Percentiles rank a stretch among this genome's conserved stretches.
phyloP scores from a whole-genome alignment of 169 alveolate genomes.

The Plasmodium gonderi region DNA sequence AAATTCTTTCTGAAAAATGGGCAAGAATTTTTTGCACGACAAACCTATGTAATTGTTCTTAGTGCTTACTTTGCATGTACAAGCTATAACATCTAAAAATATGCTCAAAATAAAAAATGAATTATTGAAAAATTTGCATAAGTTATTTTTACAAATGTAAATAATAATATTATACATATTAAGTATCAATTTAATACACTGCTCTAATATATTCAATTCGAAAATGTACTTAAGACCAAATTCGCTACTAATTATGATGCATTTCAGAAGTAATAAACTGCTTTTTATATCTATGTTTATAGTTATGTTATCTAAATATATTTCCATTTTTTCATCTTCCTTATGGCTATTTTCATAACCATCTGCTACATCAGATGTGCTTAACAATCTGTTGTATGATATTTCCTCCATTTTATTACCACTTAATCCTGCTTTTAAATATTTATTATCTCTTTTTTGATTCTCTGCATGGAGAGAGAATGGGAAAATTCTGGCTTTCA shows the following conservation, averaged over 20 bases:
- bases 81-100: constrained; percentile 34
- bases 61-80: neutral
- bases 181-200: constrained; percentile 23
- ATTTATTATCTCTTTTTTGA: neutral
- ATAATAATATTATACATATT: constrained; percentile 56
- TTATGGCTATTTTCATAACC: neutral
- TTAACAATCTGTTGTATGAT: too few species aligned
- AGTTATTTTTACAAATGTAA: constrained; percentile 19
- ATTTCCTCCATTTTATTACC: too few species aligned
- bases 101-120: constrained; percentile 13
- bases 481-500: neutral
- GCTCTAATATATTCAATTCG: constrained; percentile 48
- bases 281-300: constrained; percentile 52
- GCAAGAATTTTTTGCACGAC: constrained; percentile 5
- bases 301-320: constrained; percentile 35
- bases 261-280: constrained; percentile 41
- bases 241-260: constrained; percentile 47
- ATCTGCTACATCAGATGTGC: neutral
- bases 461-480: neutral
- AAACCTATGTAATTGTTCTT: neutral
- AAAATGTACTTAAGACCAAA: constrained; percentile 54
- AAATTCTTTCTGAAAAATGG: constrained; percentile 1
- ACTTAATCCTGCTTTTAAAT: too few species aligned
- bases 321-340: constrained; percentile 1
- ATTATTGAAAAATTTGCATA: constrained; percentile 15